These are phyloP conservation scores for Pyrrhoderma lamaoense DNA, from an alignment of 1,284 basidiomycete genomes.

Conservation along the genomic window DNA sequence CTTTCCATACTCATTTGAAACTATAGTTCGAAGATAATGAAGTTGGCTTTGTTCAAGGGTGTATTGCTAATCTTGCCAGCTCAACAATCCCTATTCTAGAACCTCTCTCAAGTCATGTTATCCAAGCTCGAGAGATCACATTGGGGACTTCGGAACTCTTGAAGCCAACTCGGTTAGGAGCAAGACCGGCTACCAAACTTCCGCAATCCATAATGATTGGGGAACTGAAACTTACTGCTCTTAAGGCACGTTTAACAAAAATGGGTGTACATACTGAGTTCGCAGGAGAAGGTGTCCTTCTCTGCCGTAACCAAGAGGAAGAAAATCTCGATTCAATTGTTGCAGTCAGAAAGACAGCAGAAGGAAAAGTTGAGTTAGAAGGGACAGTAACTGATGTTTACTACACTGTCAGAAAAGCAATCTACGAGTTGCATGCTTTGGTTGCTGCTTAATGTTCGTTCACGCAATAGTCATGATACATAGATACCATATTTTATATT, in stretches of 20 bases:
- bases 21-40: conserved; percentile 93
- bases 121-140: neutral
- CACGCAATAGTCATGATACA: neutral
- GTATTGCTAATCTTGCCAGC: conserved; percentile 74
- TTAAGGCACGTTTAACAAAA: conserved; percentile 70
- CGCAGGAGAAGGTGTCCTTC: conserved; percentile 90
- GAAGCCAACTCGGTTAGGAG: conserved; percentile 45
- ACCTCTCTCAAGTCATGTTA: conserved; percentile 28
- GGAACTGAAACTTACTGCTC: conserved; percentile 81
- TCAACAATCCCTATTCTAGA: conserved; percentile 69
- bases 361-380: conserved; percentile 81
- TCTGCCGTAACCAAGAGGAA: conserved; percentile 71
- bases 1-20: neutral
- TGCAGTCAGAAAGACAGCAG: conserved; percentile 79
- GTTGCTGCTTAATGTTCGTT: conserved; percentile 50
- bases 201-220: conserved; percentile 93
- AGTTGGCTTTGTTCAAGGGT: conserved; percentile 84
- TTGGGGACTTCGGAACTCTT: conserved; percentile 21
- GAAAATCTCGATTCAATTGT: conserved; percentile 49
- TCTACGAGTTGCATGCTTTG: conserved; percentile 84
- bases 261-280: conserved; percentile 84
- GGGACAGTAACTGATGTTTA: conserved; percentile 85
- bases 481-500: neutral
- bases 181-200: conserved; percentile 50
- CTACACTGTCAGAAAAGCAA: conserved; percentile 78